Evolutionary conservation across 148 eudicot genomes (phyloP).

Genomic region (Cornus kousa): DNA sequence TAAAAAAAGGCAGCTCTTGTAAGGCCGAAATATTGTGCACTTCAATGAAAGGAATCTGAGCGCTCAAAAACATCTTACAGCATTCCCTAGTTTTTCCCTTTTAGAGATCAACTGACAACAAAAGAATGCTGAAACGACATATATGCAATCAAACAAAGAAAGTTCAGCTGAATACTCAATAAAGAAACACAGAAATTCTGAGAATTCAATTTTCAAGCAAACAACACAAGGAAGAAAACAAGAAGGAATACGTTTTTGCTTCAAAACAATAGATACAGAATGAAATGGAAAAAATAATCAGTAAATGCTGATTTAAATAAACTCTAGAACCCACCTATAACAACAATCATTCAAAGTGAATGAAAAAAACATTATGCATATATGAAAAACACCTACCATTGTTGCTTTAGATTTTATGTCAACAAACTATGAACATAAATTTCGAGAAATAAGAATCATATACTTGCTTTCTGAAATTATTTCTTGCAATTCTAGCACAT

Average conservation of each 20-base stretch:
- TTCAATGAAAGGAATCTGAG: constrained; percentile 16
- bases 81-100: constrained; percentile 38
- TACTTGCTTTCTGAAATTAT: no score
- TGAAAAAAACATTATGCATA: background rate
- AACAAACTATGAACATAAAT: background rate
- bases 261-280: background rate
- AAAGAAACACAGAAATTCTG: background rate
- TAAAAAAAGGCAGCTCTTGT: constrained; percentile 11
- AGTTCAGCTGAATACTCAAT: background rate
- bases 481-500: no score
- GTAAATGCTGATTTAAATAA: background rate
- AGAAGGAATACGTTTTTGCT: background rate
- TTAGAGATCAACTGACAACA: background rate
- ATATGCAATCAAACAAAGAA: constrained; percentile 1
- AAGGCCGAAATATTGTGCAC: constrained; percentile 12
- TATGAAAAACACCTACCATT: no score
- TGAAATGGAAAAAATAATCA: background rate
- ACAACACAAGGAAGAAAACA: background rate
- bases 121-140: constrained; percentile 12
- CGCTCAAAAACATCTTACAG: constrained; percentile 42
- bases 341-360: background rate
- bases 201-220: background rate
- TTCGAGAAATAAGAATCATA: background rate
- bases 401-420: background rate
- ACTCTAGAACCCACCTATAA: background rate